phyloP scores from a whole-genome alignment of 768 basidiomycete genomes.

The Lyophyllum atratum region DNA sequence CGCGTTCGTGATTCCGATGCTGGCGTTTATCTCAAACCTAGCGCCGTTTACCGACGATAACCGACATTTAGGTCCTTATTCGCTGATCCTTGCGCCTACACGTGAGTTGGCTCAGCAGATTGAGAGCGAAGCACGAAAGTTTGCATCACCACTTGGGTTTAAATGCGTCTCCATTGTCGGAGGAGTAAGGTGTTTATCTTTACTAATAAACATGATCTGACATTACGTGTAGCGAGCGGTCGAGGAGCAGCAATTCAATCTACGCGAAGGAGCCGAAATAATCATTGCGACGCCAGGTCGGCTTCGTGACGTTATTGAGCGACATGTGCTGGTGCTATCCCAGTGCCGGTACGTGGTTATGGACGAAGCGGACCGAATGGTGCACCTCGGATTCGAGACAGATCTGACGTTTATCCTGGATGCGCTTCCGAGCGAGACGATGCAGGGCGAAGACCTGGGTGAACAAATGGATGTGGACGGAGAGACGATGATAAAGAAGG shows the following conservation, averaged over 20 bases:
- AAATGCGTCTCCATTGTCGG: constrained; percentile 98
- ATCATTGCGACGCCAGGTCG: constrained; percentile 99
- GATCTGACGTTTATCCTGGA: constrained; percentile 96
- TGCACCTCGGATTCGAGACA: constrained; percentile 94
- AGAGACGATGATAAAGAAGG: constrained; percentile 66
- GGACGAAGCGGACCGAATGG: constrained; percentile 99
- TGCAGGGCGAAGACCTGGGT: constrained; percentile 82
- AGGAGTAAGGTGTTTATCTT: constrained; percentile 60
- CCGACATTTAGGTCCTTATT: constrained; percentile 90
- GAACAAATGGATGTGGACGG: constrained; percentile 82
- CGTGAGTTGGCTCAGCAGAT: constrained; percentile 99
- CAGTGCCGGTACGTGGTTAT: constrained; percentile 99
- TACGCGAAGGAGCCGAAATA: constrained; percentile 98
- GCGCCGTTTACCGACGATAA: constrained; percentile 90
- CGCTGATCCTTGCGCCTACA: constrained; percentile 94
- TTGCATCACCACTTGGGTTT: constrained; percentile 87
- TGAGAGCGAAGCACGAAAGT: constrained; percentile 89
- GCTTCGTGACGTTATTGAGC: constrained; percentile 95
- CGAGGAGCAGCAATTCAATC: constrained; percentile 96
- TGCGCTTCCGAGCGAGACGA: constrained; percentile 81
- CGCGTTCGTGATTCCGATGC: constrained; percentile 97
- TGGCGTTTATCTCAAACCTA: constrained; percentile 87
- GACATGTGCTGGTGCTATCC: constrained; percentile 90
- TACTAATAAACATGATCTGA: constrained; percentile 3
- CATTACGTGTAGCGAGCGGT: constrained; percentile 66